Evolutionary conservation across 2,329 filamentous ascomycete species (phyloP), one percentile per base, ranked within the genome.

Genomic region (Alternaria sp.): DNA sequence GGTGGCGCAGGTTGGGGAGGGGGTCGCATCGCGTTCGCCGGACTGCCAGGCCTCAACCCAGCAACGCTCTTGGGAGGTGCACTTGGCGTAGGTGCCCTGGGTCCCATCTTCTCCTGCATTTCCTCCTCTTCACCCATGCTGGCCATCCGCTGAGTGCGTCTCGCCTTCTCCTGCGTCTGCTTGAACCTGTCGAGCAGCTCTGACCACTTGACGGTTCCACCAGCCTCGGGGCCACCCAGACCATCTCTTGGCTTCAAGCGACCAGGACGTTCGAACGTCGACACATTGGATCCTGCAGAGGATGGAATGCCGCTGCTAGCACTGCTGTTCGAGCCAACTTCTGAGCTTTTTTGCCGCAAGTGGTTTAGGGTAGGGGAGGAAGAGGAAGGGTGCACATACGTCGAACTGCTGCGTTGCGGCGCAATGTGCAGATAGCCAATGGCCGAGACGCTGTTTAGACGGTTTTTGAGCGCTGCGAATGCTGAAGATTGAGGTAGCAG

Each of bases 401-500:
- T 62, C 60, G 88, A 86, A 86, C 92, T 84, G 50, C 88, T 86
- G 86, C 92, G 84, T 36, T 62, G 59, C 30, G 88, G 91, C 66
- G 90, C 90, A 69, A 92, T 91, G 77, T 98, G 95, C 65, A 99
- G 84, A 79, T 97, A 97, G 46, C 95, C 96, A 77, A 99, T 98
- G 56, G 96, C 94, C 83, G 93, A 97, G 70, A 99, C 96, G 80
- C 93, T 97, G 81, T 98, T 98, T 54, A 99, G 86, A 45, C 96
- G 90, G 77, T 99, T 99, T 79, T 97, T 98, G 61, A 99, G 85
- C 3, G 96, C 95, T 26, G 94, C 96, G 81, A 99, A 99, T 9
- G 96, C 96, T 26, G 93, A 96, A 15, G 95, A 98, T 81, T 99
- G 96, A 0, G 96, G 96, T n/a, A 99, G 87, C 17, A 99, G 90